Base-by-base conservation (phyloP, 805 yeast genomes). In the Candida chauliodis region DNA sequence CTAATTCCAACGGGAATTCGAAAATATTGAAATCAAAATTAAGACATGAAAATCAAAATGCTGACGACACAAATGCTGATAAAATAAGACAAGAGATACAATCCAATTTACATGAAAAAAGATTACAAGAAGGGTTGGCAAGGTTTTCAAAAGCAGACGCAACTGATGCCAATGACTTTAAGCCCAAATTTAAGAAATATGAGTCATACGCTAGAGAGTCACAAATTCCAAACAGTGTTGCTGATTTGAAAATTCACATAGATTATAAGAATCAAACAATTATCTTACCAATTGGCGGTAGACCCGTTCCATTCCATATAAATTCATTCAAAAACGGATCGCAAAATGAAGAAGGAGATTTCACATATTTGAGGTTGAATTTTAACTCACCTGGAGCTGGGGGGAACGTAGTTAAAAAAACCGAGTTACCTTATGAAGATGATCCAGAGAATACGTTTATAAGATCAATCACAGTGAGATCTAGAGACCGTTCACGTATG, bases 261-360 rank as follows among this genome's bases (percentile, higher is more conserved):
- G 99, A 91, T 58, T 73, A 78, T 58, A 87, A 85, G 53, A 76
- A 84, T 41, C 96, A 90, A 63, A 85, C 97, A 1, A 84, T 91
- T 40, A 78, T 91, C 44, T 67, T 91, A 42, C 99, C 99, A 36
- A 84, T 91, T 42, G 78, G 83, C 53, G 99, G 99, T 46, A 76
- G 98, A 53, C 97, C 98, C 1, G 98, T 93, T 37, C 99, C 99
- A 17, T 91, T 93, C 72, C 99, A 91, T 59, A 89, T 91, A 55
- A 88, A 88, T 59, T 73, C 97, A 3, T 90, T 85, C 66, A 91
- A 90, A 55, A 90, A 87, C 56, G 98, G 96, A 35, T 84, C 95
- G 8, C 90, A 89, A 55, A 87, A 83, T 47, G 99, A 93, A 55
- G 98, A 93, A 69, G 98, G 97, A 37, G 97, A 90, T 49, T 89